Evolutionary conservation across 108 stramenopile species (phyloP).

Genomic region (Cyclotella atomus): DNA sequence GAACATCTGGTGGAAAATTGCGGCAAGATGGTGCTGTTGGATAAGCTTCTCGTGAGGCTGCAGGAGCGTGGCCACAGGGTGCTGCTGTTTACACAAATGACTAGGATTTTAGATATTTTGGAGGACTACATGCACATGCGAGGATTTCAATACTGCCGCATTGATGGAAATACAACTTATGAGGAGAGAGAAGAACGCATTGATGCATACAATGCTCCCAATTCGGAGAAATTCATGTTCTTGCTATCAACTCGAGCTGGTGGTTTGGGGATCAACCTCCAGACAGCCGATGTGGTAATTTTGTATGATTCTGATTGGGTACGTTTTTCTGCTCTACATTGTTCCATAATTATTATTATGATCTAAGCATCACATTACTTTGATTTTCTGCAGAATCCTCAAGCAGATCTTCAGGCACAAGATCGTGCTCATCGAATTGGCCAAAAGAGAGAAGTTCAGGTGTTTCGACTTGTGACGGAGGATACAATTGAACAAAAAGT

Average conservation of each 20-base stretch:
- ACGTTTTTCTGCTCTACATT: neutral
- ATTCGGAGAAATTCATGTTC: constrained; percentile 90
- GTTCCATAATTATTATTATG: constrained; percentile 77
- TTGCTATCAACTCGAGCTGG: constrained; percentile 92
- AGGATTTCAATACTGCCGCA: constrained; percentile 93
- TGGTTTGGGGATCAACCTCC: constrained; percentile 92
- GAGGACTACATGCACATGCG: constrained; percentile 91
- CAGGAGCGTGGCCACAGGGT: constrained; percentile 90
- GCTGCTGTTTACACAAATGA: constrained; percentile 98
- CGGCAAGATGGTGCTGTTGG: constrained; percentile 86
- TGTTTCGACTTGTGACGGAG: constrained; percentile 98
- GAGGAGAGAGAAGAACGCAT: constrained; percentile 93
- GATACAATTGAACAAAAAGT: constrained; percentile 99
- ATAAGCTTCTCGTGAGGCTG: constrained; percentile 87
- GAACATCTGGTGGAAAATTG: constrained; percentile 90
- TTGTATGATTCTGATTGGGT: constrained; percentile 36
- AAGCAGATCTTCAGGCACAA: constrained; percentile 98
- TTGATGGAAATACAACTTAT: constrained; percentile 97
- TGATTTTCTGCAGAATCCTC: constrained; percentile 89
- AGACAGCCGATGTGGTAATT: constrained; percentile 37
- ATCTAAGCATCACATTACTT: too few species aligned
- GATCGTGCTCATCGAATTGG: constrained; percentile 94
- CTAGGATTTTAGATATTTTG: constrained; percentile 92
- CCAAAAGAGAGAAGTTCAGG: constrained; percentile 95
- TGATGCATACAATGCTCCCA: constrained; percentile 91